These are phyloP conservation scores for Pythium folliculosum DNA, from an alignment of 352 stramenopile genomes.

Conservation along the genomic window DNA sequence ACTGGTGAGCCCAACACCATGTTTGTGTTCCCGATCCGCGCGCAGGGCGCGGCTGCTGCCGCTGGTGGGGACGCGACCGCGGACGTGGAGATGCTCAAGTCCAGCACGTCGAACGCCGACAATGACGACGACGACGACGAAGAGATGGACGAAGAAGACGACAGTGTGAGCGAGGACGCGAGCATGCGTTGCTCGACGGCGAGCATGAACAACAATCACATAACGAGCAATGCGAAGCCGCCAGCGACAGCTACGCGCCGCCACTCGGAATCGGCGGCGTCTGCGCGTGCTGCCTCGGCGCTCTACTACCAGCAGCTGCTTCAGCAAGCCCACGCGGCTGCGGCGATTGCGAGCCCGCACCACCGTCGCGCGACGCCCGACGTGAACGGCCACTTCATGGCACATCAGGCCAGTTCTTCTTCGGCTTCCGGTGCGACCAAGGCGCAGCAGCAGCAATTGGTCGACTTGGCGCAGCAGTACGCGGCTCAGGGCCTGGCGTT, in stretches of 20 bases:
- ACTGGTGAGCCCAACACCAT: constrained; percentile 59
- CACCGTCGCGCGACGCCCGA: neutral
- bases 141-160: constrained; percentile 25
- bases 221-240: neutral
- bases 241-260: neutral
- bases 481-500: constrained; percentile 12
- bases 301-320: constrained; percentile 30
- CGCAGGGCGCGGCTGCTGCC: neutral
- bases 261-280: constrained; percentile 9
- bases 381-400: neutral
- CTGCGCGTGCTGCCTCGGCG: neutral
- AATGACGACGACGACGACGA: constrained; percentile 18
- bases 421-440: neutral
- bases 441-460: constrained; percentile 13
- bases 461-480: constrained; percentile 25
- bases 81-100: constrained; percentile 11
- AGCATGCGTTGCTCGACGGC: constrained; percentile 3
- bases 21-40: constrained; percentile 81
- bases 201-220: neutral
- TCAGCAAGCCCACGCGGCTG: constrained; percentile 20
- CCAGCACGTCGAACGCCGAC: neutral
- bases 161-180: constrained; percentile 18
- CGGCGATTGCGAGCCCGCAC: constrained; percentile 14
- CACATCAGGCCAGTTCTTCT: no score
- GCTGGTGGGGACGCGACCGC: constrained; percentile 25